Conservation (phyloP, 768 basidiomycete genomes). For the Hygrophorus pudorinus region DNA sequence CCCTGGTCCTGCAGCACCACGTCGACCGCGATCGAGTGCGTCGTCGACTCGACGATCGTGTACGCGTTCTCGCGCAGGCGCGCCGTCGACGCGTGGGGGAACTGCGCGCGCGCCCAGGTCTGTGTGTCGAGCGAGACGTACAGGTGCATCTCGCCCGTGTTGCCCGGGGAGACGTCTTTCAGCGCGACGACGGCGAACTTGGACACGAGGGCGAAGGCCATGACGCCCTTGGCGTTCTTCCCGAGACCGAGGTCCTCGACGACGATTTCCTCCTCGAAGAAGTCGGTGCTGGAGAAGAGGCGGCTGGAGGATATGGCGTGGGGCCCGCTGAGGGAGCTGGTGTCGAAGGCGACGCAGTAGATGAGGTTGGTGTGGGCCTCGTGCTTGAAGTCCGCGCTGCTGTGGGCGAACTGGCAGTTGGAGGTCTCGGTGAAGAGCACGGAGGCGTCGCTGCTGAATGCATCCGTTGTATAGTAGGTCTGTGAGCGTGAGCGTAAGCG, state of each 20-base stretch:
- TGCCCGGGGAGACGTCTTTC: conserved; percentile 49
- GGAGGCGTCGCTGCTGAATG: conserved; percentile 53
- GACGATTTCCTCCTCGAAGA: conserved; percentile 54
- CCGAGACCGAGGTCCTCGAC: conserved; percentile 82
- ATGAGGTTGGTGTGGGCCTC: conserved; percentile 66
- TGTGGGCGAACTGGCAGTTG: conserved; percentile 84
- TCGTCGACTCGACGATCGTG: conserved; percentile 90
- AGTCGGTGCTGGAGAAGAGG: conserved; percentile 79
- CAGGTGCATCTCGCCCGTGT: conserved; percentile 64
- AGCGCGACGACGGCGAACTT: conserved; percentile 90
- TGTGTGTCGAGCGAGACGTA: conserved; percentile 81
- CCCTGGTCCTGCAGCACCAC: conserved; percentile 66
- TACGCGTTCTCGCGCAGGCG: conserved; percentile 85
- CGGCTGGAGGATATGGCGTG: conserved; percentile 52
- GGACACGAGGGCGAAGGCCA: conserved; percentile 86
- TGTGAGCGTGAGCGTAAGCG: conserved; percentile 21
- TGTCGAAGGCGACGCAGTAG: conserved; percentile 86
- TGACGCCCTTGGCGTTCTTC: conserved; percentile 79
- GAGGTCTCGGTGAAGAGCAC: conserved; percentile 62
- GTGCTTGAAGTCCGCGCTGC: conserved; percentile 73
- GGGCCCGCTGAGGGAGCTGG: conserved; percentile 34
- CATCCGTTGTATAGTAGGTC: conserved; percentile 86
- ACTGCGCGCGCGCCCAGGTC: conserved; percentile 81
- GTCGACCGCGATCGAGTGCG: conserved; percentile 90
- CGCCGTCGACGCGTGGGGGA: conserved; percentile 82